These are phyloP conservation scores for Neonectria coccinea DNA, from an alignment of 2,329 filamentous ascomycete species.

Conservation along the genomic window DNA sequence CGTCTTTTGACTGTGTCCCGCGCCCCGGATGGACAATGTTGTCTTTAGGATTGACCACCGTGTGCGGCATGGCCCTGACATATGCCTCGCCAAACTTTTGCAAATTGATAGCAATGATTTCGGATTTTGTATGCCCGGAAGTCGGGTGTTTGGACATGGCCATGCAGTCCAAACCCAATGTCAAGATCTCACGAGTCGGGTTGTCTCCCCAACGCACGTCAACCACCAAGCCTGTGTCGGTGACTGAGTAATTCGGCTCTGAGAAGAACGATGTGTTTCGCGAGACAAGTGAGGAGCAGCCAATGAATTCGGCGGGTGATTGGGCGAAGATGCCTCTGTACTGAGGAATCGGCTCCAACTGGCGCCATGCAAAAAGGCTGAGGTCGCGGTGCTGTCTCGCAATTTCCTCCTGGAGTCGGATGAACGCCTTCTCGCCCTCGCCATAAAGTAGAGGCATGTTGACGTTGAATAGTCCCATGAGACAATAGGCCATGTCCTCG, in stretches of 20 bases:
- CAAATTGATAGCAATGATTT: not conserved
- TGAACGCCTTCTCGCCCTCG: slow-evolving; percentile 17
- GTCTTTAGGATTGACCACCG: not conserved
- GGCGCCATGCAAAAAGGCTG: slow-evolving; percentile 21
- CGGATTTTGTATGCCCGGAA: not conserved
- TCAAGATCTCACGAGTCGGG: not conserved
- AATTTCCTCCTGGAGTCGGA: slow-evolving; percentile 25
- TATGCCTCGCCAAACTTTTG: slow-evolving; percentile 12
- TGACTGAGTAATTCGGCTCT: slow-evolving; percentile 13
- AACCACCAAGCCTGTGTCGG: slow-evolving; percentile 3
- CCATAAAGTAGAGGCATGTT: slow-evolving; percentile 23
- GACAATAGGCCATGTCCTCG: slow-evolving; percentile 22
- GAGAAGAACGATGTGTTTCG: slow-evolving; percentile 10
- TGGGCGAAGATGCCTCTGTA: slow-evolving; percentile 13
- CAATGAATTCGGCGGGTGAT: slow-evolving; percentile 6
- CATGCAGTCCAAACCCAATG: slow-evolving; percentile 14
- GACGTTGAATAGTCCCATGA: slow-evolving; percentile 16
- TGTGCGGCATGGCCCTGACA: slow-evolving; percentile 9
- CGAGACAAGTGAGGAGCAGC: slow-evolving; percentile 11
- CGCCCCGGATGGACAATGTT: not conserved
- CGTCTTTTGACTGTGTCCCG: not conserved
- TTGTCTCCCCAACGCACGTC: not conserved
- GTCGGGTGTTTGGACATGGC: not conserved
- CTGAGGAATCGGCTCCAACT: slow-evolving; percentile 4
- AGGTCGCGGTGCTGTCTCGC: slow-evolving; percentile 18